Base-by-base conservation (phyloP, 352 stramenopile species). In the Pythium phragmitis region DNA sequence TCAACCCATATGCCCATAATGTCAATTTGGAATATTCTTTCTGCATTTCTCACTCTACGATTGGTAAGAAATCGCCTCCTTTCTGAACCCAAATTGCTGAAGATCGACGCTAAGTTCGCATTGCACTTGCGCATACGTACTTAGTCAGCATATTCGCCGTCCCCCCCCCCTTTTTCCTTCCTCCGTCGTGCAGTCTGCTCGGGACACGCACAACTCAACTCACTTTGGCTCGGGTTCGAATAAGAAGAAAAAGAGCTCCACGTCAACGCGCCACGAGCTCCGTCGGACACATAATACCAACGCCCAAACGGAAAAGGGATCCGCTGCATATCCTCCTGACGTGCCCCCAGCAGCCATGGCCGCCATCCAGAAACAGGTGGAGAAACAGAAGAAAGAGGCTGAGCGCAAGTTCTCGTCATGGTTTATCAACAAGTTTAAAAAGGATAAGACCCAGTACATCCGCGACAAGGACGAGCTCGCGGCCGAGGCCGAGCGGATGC, bases 371-470 rank as follows among this genome's bases (percentile, higher is more conserved):
- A 87, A 85, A 71, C 79, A 75, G 41, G 77, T 79, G 33, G 72
- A 79, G 12, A 74, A 75, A 36, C 77, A 89, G 48, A 86, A 85
- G 65, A 67, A 84, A 65, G 67, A 85, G 43, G 65, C 82, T 57
- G 80, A 85, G 62, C 75, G 67, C 42, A 87, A 81, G 55, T 69
- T 88, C 47, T 75, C 79, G 48, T 84, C 77, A 39, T 91, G 82
- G 82, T 85, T 91, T 63, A 70, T 89, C 23, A 75, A 69, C 69
- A 86, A 82, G 56, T 89, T 91, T 60, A 74, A 69, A 36, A 88
- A 88, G 64, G 77, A 75, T 47, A 72, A 72, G 62, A 89, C 80
- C 19, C 71, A 81, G 60, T 69, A 80, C 57, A 60, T 88, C 30
- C 76, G 76, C 30, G 79, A 88, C 41, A 76, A 88, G 41, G 81